Percentiles rank a stretch among this genome's conserved stretches.
phyloP scores from a whole-genome alignment of 306 rosid species.

The Vicia sativa region DNA sequence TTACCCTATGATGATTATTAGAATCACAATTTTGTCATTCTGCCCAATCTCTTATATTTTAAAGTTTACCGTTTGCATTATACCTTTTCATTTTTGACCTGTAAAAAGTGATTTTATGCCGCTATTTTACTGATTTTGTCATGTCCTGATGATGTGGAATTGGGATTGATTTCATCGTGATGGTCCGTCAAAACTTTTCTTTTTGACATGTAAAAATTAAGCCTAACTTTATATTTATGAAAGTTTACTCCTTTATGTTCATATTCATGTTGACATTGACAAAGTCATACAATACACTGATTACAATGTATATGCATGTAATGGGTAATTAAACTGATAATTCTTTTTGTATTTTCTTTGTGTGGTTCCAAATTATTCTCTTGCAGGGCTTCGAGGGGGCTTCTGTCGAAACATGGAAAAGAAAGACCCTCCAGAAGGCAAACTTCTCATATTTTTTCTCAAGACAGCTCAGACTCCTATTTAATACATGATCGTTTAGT shows the following conservation, averaged over 20 bases:
- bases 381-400: conserved; percentile 34
- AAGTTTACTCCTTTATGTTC: conserved; percentile 8
- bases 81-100: not conserved
- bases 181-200: conserved; percentile 5
- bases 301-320: not conserved
- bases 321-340: conserved; percentile 9
- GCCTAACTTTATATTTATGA: conserved; percentile 15
- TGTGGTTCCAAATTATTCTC: conserved; percentile 31
- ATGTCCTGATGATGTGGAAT: not conserved
- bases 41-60: not conserved
- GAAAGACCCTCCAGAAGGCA: conserved; percentile 36
- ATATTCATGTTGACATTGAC: conserved; percentile 30
- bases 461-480: conserved; percentile 3
- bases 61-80: not conserved
- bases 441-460: conserved; percentile 8
- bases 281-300: conserved; percentile 7
- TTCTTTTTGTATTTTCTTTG: not conserved
- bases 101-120: not conserved
- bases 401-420: conserved; percentile 41
- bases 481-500: conserved; percentile 22
- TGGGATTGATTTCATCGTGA: not conserved
- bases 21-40: not conserved
- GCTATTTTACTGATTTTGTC: conserved; percentile 3
- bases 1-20: not conserved
- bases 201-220: conserved; percentile 15